These are phyloP conservation scores for Chalara sp. DNA, from an alignment of 2,329 filamentous ascomycete species.

Conservation along the genomic window DNA sequence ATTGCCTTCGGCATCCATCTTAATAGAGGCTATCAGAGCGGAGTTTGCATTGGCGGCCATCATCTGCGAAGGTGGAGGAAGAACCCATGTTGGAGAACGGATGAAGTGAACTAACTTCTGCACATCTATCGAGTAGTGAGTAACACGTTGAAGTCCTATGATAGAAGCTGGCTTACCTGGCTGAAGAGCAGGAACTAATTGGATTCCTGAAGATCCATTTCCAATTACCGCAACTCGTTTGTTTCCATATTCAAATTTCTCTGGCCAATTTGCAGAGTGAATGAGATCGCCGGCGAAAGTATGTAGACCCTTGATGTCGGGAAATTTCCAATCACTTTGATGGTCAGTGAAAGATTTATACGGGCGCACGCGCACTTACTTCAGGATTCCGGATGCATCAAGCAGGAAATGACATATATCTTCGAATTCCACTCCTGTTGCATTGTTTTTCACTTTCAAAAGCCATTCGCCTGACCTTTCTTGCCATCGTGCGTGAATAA, in stretches of 20 bases:
- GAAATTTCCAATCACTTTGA: constrained; percentile 48
- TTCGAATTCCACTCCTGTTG: constrained; percentile 32
- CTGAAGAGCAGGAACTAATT: constrained; percentile 41
- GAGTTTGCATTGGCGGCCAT: constrained; percentile 31
- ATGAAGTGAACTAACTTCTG: constrained; percentile 36
- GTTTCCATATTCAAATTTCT: constrained; percentile 35
- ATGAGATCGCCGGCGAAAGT: constrained; percentile 40
- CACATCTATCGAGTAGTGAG: constrained; percentile 21
- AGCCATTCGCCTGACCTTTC: constrained; percentile 7
- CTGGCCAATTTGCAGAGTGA: constrained; percentile 57
- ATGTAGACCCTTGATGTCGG: constrained; percentile 48
- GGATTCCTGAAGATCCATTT: constrained; percentile 44
- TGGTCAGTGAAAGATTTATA: background rate
- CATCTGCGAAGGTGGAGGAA: constrained; percentile 31
- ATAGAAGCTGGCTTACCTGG: constrained; percentile 3
- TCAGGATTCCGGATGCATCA: constrained; percentile 45
- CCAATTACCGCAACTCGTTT: constrained; percentile 44
- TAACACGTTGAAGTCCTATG: background rate
- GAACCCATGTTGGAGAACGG: constrained; percentile 38
- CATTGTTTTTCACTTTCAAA: constrained; percentile 4
- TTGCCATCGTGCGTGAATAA: constrained; percentile 24
- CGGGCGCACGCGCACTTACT: constrained; percentile 31
- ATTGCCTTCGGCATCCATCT: constrained; percentile 30
- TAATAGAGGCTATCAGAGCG: constrained; percentile 31
- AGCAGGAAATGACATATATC: constrained; percentile 43